A percentile compares a stretch with the other conserved stretches of the same genome.
These are phyloP conservation scores for Fusarium sterilihyphosum DNA, from an alignment of 2,329 filamentous ascomycete genomes.

Conservation along the genomic window DNA sequence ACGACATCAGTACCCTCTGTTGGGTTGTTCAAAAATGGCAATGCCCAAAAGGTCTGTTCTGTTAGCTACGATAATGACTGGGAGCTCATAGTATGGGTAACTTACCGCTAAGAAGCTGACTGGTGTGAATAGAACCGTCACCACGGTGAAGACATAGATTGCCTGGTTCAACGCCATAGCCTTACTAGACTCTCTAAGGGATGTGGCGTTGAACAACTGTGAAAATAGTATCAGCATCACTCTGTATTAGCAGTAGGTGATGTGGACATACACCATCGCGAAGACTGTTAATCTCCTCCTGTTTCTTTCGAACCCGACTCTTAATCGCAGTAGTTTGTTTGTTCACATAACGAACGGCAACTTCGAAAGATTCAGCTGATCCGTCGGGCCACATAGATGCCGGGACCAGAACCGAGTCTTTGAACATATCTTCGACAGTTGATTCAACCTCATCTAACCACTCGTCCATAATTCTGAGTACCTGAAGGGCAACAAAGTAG, in stretches of 20 bases:
- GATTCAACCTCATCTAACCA: not conserved
- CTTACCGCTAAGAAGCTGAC: not conserved
- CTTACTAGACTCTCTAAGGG: not conserved
- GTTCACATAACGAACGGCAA: not conserved
- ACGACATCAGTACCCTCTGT: accelerated
- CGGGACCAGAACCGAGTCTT: accelerated
- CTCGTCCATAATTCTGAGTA: accelerated
- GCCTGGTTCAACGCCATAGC: not conserved
- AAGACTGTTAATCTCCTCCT: not conserved
- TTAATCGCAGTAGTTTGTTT: accelerated
- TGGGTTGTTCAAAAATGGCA: not conserved
- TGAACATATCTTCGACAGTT: not conserved
- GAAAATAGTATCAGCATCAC: accelerated
- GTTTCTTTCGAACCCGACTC: not conserved
- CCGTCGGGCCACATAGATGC: not conserved
- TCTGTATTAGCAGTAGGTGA: accelerated
- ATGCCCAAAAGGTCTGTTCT: accelerated
- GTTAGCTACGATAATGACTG: not conserved
- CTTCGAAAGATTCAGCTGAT: too few species aligned
- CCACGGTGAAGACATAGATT: not conserved
- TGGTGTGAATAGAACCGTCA: not conserved
- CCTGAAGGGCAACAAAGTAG: not conserved
- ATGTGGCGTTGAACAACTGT: not conserved
- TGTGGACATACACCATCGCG: not conserved
- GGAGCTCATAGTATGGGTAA: accelerated